Evolutionary conservation across 2,329 filamentous ascomycete genomes (phyloP).

Genomic region (Lasiodiplodia citricola): DNA sequence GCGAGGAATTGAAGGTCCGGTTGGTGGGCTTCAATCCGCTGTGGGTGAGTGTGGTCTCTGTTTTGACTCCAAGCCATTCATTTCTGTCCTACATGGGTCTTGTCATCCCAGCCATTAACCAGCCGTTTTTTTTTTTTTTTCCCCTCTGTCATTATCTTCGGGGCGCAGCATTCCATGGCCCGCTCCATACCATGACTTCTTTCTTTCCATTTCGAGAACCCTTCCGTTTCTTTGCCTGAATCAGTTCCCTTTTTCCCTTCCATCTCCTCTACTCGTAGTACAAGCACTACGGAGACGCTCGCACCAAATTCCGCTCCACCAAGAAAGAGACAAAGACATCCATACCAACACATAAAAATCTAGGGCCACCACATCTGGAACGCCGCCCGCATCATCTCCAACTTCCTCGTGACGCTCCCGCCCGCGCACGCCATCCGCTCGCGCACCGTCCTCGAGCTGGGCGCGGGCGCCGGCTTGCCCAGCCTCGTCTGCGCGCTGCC

Average conservation of each 20-base stretch:
- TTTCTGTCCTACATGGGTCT: background rate
- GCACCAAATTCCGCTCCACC: background rate
- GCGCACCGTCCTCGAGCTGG: constrained; percentile 83
- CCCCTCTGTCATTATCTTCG: background rate
- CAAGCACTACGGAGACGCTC: background rate
- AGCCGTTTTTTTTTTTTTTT: background rate
- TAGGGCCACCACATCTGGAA: constrained; percentile 91
- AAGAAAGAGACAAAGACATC: background rate
- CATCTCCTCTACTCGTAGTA: background rate
- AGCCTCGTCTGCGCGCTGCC: constrained; percentile 76
- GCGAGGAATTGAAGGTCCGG: constrained; percentile 69
- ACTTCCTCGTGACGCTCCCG: constrained; percentile 76
- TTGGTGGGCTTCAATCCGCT: constrained; percentile 87
- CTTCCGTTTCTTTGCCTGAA: too few relatives aligned
- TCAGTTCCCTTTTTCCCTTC: background rate
- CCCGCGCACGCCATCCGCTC: constrained; percentile 59
- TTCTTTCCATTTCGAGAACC: too few relatives aligned
- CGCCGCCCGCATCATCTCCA: constrained; percentile 76
- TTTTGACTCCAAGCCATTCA: background rate
- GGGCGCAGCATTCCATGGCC: too few relatives aligned
- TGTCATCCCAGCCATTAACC: background rate
- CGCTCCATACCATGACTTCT: too few relatives aligned
- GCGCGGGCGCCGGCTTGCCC: constrained; percentile 84
- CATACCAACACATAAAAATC: constrained; percentile 26
- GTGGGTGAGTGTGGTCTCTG: constrained; percentile 62